A percentile compares a stretch with the other conserved stretches of the same genome.
Conservation (phyloP, 2,329 filamentous ascomycete genomes). For the Nothopassalora personata region DNA sequence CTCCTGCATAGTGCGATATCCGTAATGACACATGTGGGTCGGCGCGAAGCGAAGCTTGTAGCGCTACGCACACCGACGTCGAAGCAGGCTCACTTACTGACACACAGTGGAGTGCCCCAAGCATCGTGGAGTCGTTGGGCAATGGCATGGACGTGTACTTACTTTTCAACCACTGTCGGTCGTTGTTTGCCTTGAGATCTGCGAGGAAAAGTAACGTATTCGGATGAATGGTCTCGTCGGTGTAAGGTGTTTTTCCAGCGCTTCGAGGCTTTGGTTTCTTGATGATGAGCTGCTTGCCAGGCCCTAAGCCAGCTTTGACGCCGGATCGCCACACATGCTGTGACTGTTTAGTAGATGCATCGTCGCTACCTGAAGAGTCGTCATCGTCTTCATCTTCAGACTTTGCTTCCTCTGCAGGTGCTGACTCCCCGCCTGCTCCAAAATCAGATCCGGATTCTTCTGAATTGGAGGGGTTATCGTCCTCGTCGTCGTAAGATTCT, state of each 20-base stretch:
- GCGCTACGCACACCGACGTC: not conserved
- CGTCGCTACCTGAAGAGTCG: conserved; percentile 31
- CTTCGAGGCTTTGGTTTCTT: conserved; percentile 59
- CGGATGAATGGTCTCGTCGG: conserved; percentile 54
- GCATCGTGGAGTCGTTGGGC: not conserved
- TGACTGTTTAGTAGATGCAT: conserved; percentile 39
- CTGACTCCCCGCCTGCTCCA: conserved; percentile 35
- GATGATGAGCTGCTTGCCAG: conserved; percentile 57
- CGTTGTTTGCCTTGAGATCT: conserved; percentile 57
- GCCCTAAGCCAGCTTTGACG: conserved; percentile 51
- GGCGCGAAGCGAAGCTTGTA: not conserved
- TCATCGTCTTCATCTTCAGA: conserved; percentile 32
- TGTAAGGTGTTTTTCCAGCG: conserved; percentile 54
- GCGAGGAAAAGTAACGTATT: conserved; percentile 58
- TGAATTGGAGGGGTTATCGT: conserved; percentile 23
- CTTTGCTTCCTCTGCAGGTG: conserved; percentile 35
- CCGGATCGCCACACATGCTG: conserved; percentile 46
- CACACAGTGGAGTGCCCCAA: not conserved
- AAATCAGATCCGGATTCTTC: conserved; percentile 31
- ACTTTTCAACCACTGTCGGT: conserved; percentile 61
- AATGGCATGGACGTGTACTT: conserved; percentile 22
- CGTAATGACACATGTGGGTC: not conserved
- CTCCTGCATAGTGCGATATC: not conserved
- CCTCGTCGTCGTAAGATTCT: conserved; percentile 31
- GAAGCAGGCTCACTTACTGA: not conserved